Base-by-base conservation (phyloP, 2,329 filamentous ascomycete species). In the Talaromyces sp. region DNA sequence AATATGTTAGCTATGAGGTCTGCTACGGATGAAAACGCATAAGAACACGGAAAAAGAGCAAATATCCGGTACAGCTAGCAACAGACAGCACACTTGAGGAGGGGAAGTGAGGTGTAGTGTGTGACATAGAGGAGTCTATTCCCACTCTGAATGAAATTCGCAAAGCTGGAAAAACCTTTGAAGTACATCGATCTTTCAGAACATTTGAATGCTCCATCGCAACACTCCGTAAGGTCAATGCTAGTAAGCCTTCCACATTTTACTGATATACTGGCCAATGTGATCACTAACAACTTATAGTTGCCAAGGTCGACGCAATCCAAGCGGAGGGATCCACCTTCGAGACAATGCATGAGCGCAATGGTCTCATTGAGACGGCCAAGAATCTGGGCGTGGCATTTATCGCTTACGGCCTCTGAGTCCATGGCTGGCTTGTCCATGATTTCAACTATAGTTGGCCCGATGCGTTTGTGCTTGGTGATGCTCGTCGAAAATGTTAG, bases 181-280 rank as follows among this genome's bases (percentile, higher is more conserved):
- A 79, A 78, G 62, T 79, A 77, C 47, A 79, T 80, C 45, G 77
- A 76, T 11, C 67, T 80, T 0, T 79, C 76, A 0, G 77, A 80
- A n/a, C n/a, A n/a, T n/a, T n/a, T n/a, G n/a, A n/a, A 49, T 78
- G 76, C 54, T 79, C 77, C 2, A 75, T 76, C 0, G 62, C 63
- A 1, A 80, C 77, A 0, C 57, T 80, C 4, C 73, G 75, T 19
- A 77, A 75, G 51, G 77, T 76, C 0, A 74, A 76, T 48, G 73
- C 74, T 1, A 77, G 75, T 78, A 41, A 39, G 67, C 61, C 19
- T n/a, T 2, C 20, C 13, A 32, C 39, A 3, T 6, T 19, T 5
- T 0, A 7, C 9, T 7, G 36, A 13, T 8, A 9, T 27, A 27
- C 36, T 11, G n/a, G n/a, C 4, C n/a, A 14, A n/a, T 17, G 3